phyloP scores from a whole-genome alignment of 768 basidiomycete species.

The Phlebiopsis flavidoalba region DNA sequence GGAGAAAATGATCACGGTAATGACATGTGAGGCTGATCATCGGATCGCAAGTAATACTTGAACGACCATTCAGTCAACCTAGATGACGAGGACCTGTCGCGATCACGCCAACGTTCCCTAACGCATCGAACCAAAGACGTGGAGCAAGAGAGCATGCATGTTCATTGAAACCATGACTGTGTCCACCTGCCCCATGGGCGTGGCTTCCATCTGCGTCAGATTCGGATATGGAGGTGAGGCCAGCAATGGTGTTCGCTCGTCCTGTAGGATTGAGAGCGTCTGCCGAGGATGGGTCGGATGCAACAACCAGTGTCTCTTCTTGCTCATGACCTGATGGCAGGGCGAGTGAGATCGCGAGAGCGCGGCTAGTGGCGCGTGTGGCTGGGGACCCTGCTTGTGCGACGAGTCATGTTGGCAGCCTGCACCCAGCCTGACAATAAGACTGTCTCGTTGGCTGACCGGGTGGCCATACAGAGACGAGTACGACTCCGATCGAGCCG shows the following conservation, averaged over 20 bases:
- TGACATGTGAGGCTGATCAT: conserved; percentile 88
- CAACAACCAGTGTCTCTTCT: conserved; percentile 5
- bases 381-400: conserved; percentile 42
- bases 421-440: too few relatives aligned
- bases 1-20: conserved; percentile 95
- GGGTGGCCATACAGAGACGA: conserved; percentile 73
- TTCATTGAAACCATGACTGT: conserved; percentile 81
- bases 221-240: conserved; percentile 1
- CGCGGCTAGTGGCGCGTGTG: conserved; percentile 15
- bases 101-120: conserved; percentile 98
- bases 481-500: conserved; percentile 40
- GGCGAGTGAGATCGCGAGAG: conserved; percentile 20
- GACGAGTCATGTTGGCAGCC: conserved; percentile 81
- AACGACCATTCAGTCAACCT: conserved; percentile 80
- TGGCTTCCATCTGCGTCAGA: conserved; percentile 13
- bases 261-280: background rate
- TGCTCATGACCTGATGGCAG: conserved; percentile 7
- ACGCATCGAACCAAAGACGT: conserved; percentile 95
- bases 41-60: conserved; percentile 92
- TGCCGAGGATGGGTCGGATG: background rate
- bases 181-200: conserved; percentile 16
- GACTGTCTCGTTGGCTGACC: conserved; percentile 65
- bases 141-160: conserved; percentile 92
- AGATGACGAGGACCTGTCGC: conserved; percentile 92
- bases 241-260: conserved; percentile 21